Evolutionary conservation across 2,329 filamentous ascomycete species (phyloP).

Genomic region (Hirsutella rhossiliensis): DNA sequence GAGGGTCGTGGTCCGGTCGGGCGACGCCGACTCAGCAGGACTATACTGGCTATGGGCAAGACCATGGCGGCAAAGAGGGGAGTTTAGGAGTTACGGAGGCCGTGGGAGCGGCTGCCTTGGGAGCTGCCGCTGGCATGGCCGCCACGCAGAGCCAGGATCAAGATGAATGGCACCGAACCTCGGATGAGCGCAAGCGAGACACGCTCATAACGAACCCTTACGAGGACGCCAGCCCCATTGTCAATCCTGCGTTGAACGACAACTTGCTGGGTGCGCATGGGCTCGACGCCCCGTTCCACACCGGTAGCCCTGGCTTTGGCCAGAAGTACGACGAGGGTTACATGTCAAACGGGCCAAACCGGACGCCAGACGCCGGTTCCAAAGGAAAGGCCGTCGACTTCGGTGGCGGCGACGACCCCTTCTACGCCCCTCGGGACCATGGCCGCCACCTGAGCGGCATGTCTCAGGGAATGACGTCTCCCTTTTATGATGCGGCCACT

Average conservation of each 20-base stretch:
- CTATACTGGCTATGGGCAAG: constrained; percentile 13
- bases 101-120: constrained; percentile 40
- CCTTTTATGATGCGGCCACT: constrained; percentile 80
- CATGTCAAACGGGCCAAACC: constrained; percentile 59
- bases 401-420: constrained; percentile 49
- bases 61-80: constrained; percentile 18
- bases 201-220: constrained; percentile 57
- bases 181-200: constrained; percentile 51
- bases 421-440: constrained; percentile 46
- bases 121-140: constrained; percentile 34
- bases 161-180: constrained; percentile 52
- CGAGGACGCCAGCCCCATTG: constrained; percentile 51
- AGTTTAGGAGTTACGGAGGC: constrained; percentile 37
- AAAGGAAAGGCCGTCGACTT: constrained; percentile 46
- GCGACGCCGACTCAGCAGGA: constrained; percentile 33
- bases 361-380: constrained; percentile 37
- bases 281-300: constrained; percentile 32
- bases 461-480: constrained; percentile 82
- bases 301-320: constrained; percentile 44
- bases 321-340: constrained; percentile 77
- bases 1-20: constrained; percentile 42
- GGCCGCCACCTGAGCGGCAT: constrained; percentile 69
- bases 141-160: constrained; percentile 42
- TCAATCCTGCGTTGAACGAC: constrained; percentile 38
- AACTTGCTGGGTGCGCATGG: constrained; percentile 31